Evolutionary conservation across 2,329 filamentous ascomycete species (phyloP), one percentile per base, ranked within the genome.

Genomic region (Fusarium sp.): DNA sequence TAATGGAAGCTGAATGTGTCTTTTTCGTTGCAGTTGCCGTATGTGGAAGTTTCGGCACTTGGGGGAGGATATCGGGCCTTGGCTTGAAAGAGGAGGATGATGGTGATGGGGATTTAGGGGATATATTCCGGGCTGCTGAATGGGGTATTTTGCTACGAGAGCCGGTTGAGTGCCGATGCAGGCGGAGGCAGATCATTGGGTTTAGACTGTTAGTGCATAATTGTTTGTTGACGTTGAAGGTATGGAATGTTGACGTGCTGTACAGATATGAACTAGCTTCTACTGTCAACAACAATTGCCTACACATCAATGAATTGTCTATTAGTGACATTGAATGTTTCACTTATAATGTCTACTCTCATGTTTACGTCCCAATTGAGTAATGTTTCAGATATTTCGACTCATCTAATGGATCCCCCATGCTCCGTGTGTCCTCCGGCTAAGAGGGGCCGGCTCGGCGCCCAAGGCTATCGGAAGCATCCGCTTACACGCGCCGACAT

Each of bases 401-500:
- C 41, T 41, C 48, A 7, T 39, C 30, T 59, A 48, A 62, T 41
- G 48, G 48, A 63, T 53, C 30, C n/a, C 30, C 48, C 36, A 61
- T 42, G 33, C 47, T 68, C 47, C 58, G 64, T 33, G 42, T 31
- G 47, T 59, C 16, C n/a, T 44, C 53, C 59, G 67, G 45, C 60
- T 70, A 59, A 41, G 66, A 70, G 66, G 51, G 68, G 61, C 68
- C 68, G 68, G 57, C 68, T 71, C 68, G 68, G 68, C 51, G 51
- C 15, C 44, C 36, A 24, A 51, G 42, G 64, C 55, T 61, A 38
- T 66, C 65, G 61, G 33, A 51, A 50, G 15, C 65, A 54, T 62
- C 56, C 53, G 61, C 51, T 39, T 41, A 26, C 38, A 48, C 45
- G 39, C 39, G 38, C 70, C 70, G 70, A 72, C 41, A 72, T 73